Percentiles rank a stretch among this genome's conserved stretches.
Evolutionary conservation across 2,329 filamentous ascomycete genomes (phyloP).

Genomic region (Fusarium sp.): DNA sequence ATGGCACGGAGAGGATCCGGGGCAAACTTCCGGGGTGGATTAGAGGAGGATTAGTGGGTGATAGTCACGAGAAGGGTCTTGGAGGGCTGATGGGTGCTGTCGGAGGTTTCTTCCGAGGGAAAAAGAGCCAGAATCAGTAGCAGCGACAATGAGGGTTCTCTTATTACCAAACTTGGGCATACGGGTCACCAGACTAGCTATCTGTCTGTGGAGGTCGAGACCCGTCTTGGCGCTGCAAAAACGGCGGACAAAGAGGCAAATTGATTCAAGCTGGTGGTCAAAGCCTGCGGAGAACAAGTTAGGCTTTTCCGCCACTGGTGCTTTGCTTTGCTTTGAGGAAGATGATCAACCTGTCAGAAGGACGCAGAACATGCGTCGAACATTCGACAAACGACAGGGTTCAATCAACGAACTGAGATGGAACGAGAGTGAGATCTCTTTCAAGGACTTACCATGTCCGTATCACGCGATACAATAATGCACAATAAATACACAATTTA

Average conservation of each 20-base stretch:
- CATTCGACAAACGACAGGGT: slow-evolving; percentile 41
- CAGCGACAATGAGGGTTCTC: neutral
- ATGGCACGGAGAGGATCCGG: slow-evolving; percentile 79
- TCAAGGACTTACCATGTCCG: too few relatives aligned
- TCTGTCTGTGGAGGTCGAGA: slow-evolving; percentile 35
- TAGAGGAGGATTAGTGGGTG: slow-evolving; percentile 73
- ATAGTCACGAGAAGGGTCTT: slow-evolving; percentile 66
- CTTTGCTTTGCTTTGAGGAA: slow-evolving; percentile 15
- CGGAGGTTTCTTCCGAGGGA: slow-evolving; percentile 71
- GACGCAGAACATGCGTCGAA: slow-evolving; percentile 41
- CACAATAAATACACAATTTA: neutral
- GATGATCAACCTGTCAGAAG: slow-evolving; percentile 24
- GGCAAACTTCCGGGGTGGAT: slow-evolving; percentile 94
- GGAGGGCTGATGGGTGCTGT: slow-evolving; percentile 72
- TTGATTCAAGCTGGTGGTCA: neutral
- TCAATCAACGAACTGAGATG: neutral
- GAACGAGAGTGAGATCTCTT: too few relatives aligned
- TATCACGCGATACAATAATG: neutral
- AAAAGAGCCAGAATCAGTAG: slow-evolving; percentile 50
- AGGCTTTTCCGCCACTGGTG: slow-evolving; percentile 32
- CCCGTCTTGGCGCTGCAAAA: slow-evolving; percentile 33
- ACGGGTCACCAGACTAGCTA: slow-evolving; percentile 21
- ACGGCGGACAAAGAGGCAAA: slow-evolving; percentile 35
- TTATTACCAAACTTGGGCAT: slow-evolving; percentile 8
- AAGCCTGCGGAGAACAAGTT: slow-evolving; percentile 5